phyloP scores from a whole-genome alignment of 352 stramenopile species.

The Phytopythium montanum region DNA sequence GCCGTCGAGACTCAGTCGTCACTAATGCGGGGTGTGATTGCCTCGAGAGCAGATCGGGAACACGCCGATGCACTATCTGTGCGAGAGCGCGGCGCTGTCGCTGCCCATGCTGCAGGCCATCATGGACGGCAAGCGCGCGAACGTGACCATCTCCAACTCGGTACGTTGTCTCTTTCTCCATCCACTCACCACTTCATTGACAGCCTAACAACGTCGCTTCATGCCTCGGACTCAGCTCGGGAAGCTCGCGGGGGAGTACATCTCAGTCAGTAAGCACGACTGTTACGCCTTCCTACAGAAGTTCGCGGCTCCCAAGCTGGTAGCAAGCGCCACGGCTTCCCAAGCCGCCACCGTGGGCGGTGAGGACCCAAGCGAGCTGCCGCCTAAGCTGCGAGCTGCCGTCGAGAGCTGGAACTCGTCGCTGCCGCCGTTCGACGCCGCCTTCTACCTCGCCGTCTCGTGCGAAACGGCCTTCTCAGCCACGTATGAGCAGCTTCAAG shows the following conservation, averaged over 20 bases:
- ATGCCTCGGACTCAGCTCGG: slow-evolving; percentile 30
- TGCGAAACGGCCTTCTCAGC: slow-evolving; percentile 65
- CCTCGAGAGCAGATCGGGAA: slow-evolving; percentile 55
- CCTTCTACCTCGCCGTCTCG: slow-evolving; percentile 75
- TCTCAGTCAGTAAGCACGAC: slow-evolving; percentile 51
- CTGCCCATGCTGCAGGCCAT: slow-evolving; percentile 59
- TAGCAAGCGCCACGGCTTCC: slow-evolving; percentile 9
- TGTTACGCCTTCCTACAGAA: slow-evolving; percentile 57
- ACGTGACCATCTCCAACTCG: slow-evolving; percentile 64
- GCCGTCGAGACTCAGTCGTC: neutral
- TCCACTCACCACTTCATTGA: neutral
- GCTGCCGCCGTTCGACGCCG: slow-evolving; percentile 68
- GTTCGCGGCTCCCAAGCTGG: slow-evolving; percentile 45
- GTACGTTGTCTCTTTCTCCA: slow-evolving; percentile 14
- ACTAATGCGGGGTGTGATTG: neutral
- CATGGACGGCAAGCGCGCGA: slow-evolving; percentile 51
- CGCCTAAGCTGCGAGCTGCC: slow-evolving; percentile 32
- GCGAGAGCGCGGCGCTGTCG: slow-evolving; percentile 58
- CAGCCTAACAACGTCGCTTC: neutral
- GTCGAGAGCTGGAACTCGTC: slow-evolving; percentile 65
- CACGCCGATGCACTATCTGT: slow-evolving; percentile 67
- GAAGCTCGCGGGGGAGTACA: slow-evolving; percentile 59
- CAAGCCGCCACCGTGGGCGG: slow-evolving; percentile 37
- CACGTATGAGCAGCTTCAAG: slow-evolving; percentile 60
- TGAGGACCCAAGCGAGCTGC: slow-evolving; percentile 60